Evolutionary conservation across 345 rosid species (phyloP).

Genomic region (Lepidium didymum): DNA sequence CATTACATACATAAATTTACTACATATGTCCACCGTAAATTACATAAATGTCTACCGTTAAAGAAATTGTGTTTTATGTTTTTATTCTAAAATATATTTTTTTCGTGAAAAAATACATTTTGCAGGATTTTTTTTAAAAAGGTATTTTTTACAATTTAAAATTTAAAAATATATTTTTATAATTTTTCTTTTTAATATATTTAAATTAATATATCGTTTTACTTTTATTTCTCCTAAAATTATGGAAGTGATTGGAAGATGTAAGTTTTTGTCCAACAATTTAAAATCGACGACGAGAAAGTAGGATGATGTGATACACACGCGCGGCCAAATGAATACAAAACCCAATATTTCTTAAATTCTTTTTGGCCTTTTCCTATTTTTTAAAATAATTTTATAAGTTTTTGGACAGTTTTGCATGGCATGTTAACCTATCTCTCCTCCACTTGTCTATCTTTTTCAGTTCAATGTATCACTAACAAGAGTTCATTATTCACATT

Average conservation of each 20-base stretch:
- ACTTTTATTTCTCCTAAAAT: constrained; percentile 18
- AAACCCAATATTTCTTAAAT: neutral
- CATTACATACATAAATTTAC: no score
- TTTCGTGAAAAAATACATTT: no score
- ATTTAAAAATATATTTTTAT: no score
- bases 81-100: no score
- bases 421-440: constrained; percentile 29
- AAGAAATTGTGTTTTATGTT: no score
- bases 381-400: neutral
- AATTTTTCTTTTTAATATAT: no score
- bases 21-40: no score
- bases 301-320: neutral
- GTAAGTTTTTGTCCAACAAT: neutral
- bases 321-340: constrained; percentile 13
- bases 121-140: no score
- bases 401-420: constrained; percentile 29
- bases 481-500: constrained; percentile 13
- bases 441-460: constrained; percentile 26
- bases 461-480: constrained; percentile 26
- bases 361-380: neutral
- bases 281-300: neutral
- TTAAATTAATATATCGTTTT: no score
- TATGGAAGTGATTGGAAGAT: constrained; percentile 15
- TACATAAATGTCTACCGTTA: no score
- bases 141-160: no score